Evolutionary conservation across 1,284 basidiomycete species (phyloP), one percentile per base, ranked within the genome.

Genomic region (Takashimella tepidaria): DNA sequence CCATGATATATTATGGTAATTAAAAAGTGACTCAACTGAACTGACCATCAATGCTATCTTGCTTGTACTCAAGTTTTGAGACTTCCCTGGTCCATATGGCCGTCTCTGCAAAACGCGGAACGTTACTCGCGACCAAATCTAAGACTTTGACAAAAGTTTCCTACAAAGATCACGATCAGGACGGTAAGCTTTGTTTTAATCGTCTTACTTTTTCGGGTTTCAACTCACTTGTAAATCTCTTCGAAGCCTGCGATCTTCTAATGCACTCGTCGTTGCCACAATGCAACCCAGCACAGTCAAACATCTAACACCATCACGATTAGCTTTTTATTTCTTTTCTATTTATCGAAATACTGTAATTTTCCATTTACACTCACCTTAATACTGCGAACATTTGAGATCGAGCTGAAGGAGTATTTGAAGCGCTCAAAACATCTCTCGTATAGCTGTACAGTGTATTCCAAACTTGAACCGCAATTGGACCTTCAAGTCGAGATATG

Each of bases 401-500:
- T 58, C 84, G 85, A 1, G 62, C 58, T 1, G 77, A 84, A 83
- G 49, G 85, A 81, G 57, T 83, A 79, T 47, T 83, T 74, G 61
- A 79, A 81, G 49, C 48, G 5, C 79, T 79, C 11, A 84, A 74
- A 19, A 93, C 75, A 25, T 97, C 93, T 67, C 88, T 92, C 8
- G 85, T 83, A 27, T 98, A 79, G 31, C 85, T 81, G 58, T 90
- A 79, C 66, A 87, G 86, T 19, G 88, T 82, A 50, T 78, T 77
- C 93, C 95, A 98, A 5, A 97, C 88, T 75, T 98, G 95, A 4
- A 91, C 79, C 1, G 90, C 91, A 20, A 93, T 79, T 0, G 91
- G 88, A 1, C 89, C 89, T 71, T 98, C 93, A 46, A 98, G 76
- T 5, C 86, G 82, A 20, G 77, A 76, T n/a, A 96, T 73, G 68